Evolutionary conservation across 352 stramenopile genomes (phyloP).

Genomic region (Globisporangium camurandrum): DNA sequence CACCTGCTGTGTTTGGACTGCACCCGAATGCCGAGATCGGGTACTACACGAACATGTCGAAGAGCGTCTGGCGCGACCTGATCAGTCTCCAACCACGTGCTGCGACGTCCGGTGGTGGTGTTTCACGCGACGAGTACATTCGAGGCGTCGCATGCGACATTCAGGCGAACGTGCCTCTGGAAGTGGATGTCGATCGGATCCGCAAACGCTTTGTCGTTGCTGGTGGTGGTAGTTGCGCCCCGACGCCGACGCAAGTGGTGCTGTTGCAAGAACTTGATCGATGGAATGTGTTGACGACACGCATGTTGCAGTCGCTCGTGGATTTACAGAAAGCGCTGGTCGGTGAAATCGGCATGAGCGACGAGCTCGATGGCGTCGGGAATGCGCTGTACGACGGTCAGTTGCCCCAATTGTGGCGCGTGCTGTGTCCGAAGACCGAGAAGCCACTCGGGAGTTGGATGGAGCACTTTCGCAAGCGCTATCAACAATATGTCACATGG

Average conservation of each 20-base stretch:
- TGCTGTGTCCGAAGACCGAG: conserved; percentile 88
- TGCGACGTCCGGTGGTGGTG: conserved; percentile 49
- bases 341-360: conserved; percentile 95
- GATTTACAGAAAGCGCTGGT: conserved; percentile 91
- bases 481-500: conserved; percentile 90
- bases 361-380: conserved; percentile 90
- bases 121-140: conserved; percentile 93
- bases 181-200: conserved; percentile 84
- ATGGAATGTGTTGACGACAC: conserved; percentile 88
- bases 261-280: conserved; percentile 93
- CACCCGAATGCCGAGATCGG: conserved; percentile 96
- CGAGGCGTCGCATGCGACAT: conserved; percentile 87
- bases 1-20: conserved; percentile 92
- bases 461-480: conserved; percentile 86
- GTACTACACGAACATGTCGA: conserved; percentile 94
- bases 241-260: conserved; percentile 88
- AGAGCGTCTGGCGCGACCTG: conserved; percentile 90
- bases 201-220: conserved; percentile 75
- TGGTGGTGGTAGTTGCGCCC: no score
- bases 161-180: conserved; percentile 84
- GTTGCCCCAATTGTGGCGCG: conserved; percentile 87
- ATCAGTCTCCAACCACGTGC: conserved; percentile 90
- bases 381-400: conserved; percentile 92
- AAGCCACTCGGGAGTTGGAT: conserved; percentile 96
- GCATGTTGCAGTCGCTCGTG: conserved; percentile 78